Evolutionary conservation across 2,329 filamentous ascomycete species (phyloP).

Genomic region (Diaporthe nobilis): DNA sequence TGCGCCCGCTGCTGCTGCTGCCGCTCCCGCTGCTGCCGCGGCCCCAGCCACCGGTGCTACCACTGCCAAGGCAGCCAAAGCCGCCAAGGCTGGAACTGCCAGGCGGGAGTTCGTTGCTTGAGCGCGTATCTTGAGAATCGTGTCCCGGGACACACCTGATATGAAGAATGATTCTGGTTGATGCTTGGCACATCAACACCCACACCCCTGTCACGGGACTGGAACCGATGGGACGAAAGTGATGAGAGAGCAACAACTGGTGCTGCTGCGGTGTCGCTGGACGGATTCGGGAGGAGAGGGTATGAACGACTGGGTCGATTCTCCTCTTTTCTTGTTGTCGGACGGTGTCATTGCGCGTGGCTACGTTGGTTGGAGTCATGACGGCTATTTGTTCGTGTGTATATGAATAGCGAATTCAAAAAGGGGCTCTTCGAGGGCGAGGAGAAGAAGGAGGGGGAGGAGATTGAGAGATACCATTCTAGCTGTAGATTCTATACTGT

Average conservation of each 20-base stretch:
- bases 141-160: neutral
- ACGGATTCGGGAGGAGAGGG: constrained; percentile 10
- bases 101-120: constrained; percentile 3
- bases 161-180: too few species aligned
- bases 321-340: constrained; percentile 22
- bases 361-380: neutral
- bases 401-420: neutral
- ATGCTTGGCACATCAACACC: neutral
- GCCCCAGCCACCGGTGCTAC: neutral
- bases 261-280: neutral
- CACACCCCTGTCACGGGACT: neutral
- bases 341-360: neutral
- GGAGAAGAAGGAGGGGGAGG: neutral
- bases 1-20: constrained; percentile 29
- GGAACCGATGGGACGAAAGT: neutral
- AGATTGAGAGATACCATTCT: neutral
- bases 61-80: neutral
- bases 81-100: neutral
- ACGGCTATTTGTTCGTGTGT: neutral
- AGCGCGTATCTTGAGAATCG: neutral
- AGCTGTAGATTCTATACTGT: constrained; percentile 22
- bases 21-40: neutral
- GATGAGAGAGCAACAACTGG: neutral
- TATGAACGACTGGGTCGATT: constrained; percentile 41
- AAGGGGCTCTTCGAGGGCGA: neutral